phyloP scores from a whole-genome alignment of 192 early-diverging fungal species.

The Helicostylum pulchrum region DNA sequence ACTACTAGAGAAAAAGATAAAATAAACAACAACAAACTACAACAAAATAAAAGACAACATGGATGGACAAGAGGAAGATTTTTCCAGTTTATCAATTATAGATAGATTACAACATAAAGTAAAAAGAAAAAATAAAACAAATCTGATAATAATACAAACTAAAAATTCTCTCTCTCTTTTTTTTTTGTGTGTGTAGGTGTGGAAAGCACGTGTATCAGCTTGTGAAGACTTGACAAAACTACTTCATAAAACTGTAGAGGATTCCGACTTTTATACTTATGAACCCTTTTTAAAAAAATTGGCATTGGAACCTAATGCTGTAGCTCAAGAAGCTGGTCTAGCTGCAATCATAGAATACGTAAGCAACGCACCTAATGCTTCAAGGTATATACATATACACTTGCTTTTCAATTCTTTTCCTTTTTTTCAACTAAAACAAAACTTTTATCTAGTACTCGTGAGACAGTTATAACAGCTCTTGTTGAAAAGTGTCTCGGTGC shows the following conservation, averaged over 20 bases:
- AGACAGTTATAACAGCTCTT: conserved; percentile 66
- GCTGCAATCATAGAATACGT: conserved; percentile 74
- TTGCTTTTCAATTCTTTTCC: not conserved
- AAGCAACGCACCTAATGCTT: conserved; percentile 74
- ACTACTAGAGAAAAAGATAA: too few species aligned
- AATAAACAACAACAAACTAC: too few species aligned
- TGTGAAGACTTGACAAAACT: conserved; percentile 77
- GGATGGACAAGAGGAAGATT: conserved; percentile 31
- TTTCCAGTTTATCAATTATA: conserved; percentile 24
- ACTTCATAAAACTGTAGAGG: conserved; percentile 57
- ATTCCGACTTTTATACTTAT: conserved; percentile 69
- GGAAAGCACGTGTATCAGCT: conserved; percentile 88
- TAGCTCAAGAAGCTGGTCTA: conserved; percentile 86
- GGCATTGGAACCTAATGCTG: conserved; percentile 82
- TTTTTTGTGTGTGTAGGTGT: conserved; percentile 53
- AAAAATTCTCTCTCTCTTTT: not conserved
- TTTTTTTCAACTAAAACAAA: not conserved
- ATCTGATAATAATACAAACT: not conserved
- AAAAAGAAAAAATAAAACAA: not conserved
- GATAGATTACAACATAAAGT: conserved; percentile 40
- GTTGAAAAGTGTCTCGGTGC: conserved; percentile 88
- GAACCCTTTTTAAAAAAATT: conserved; percentile 77
- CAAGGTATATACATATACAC: conserved; percentile 42
- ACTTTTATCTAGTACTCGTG: conserved; percentile 42
- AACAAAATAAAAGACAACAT: not conserved